phyloP scores from a whole-genome alignment of 768 basidiomycete species.

The Cytidiella melzeri region DNA sequence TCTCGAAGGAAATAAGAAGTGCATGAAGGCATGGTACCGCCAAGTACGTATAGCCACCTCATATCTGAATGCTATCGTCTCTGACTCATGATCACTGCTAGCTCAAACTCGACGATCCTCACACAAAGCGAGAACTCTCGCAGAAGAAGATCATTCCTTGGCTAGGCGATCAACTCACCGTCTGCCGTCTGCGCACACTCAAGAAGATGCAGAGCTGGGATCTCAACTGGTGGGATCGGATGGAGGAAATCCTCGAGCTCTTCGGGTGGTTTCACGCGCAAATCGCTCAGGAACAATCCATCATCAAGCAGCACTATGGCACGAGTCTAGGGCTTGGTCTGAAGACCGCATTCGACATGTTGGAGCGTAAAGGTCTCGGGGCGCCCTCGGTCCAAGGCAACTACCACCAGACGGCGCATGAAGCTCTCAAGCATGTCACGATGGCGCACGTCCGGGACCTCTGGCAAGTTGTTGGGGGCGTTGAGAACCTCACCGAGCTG shows the following conservation, averaged over 20 bases:
- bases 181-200: slow-evolving; percentile 34
- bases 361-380: too few species aligned
- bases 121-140: not conserved
- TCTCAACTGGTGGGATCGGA: slow-evolving; percentile 30
- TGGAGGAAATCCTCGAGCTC: too few species aligned
- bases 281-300: too few species aligned
- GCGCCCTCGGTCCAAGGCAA: too few species aligned
- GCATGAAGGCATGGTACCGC: not conserved
- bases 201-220: slow-evolving; percentile 33
- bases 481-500: slow-evolving; percentile 24
- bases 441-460: slow-evolving; percentile 32
- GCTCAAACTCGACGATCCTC: not conserved
- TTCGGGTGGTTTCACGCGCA: too few species aligned
- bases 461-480: slow-evolving; percentile 25
- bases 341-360: slow-evolving; percentile 16
- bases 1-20: slow-evolving; percentile 6
- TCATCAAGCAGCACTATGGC: too few species aligned
- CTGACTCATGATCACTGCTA: too few species aligned
- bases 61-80: too few species aligned
- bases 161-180: too few species aligned
- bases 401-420: too few species aligned
- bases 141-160: slow-evolving; percentile 25
- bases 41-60: too few species aligned
- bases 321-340: slow-evolving; percentile 18
- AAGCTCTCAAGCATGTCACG: slow-evolving; percentile 29